Percentiles rank a stretch among this genome's conserved stretches.
These are phyloP conservation scores for Dissoconium aciculare DNA, from an alignment of 2,329 filamentous ascomycete species.

Conservation along the genomic window DNA sequence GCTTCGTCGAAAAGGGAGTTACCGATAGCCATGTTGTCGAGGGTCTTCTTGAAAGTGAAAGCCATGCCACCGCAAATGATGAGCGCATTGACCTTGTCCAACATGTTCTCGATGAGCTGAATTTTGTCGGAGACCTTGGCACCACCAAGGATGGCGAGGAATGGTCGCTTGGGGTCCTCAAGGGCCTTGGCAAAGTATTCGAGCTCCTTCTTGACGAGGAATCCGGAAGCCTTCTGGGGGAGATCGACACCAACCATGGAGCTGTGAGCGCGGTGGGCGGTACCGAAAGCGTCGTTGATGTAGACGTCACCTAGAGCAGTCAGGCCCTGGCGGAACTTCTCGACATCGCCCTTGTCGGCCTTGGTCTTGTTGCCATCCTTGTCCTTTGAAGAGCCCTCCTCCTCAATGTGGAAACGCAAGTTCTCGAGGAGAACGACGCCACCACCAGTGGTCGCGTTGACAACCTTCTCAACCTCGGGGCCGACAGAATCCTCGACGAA, in stretches of 20 bases:
- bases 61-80: conserved; percentile 97
- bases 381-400: conserved; percentile 93
- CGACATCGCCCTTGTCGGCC: conserved; percentile 85
- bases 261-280: conserved; percentile 93
- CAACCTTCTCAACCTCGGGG: conserved; percentile 73
- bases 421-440: conserved; percentile 90
- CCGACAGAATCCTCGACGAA: conserved; percentile 88
- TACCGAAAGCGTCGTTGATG: conserved; percentile 98
- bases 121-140: conserved; percentile 99
- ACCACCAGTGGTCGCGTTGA: conserved; percentile 67
- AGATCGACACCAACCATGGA: conserved; percentile 97
- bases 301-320: conserved; percentile 91
- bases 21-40: conserved; percentile 78
- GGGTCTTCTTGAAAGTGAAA: conserved; percentile 99
- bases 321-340: conserved; percentile 84
- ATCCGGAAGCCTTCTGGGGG: conserved; percentile 91
- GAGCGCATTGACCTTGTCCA: conserved; percentile 93
- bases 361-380: conserved; percentile 93
- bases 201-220: conserved; percentile 99
- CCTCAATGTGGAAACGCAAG: conserved; percentile 93
- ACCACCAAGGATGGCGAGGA: conserved; percentile 95
- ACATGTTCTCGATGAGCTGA: conserved; percentile 95
- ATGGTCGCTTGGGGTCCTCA: conserved; percentile 81
- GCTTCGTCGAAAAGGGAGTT: conserved; percentile 85
- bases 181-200: conserved; percentile 98